A percentile compares a stretch with the other conserved stretches of the same genome.
Evolutionary conservation across 352 stramenopile species (phyloP).

Genomic region (Phytophthora sansomeana): DNA sequence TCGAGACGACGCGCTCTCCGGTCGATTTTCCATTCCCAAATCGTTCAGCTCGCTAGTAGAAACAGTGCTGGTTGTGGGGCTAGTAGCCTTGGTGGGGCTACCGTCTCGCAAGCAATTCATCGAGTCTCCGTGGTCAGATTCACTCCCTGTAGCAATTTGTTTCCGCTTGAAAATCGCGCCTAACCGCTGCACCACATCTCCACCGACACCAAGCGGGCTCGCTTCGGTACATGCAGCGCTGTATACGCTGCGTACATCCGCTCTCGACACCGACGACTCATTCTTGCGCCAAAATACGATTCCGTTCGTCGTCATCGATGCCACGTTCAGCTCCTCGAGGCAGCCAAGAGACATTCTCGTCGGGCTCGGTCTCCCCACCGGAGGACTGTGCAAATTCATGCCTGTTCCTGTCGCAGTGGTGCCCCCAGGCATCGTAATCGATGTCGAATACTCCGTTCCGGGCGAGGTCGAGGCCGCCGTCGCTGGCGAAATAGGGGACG

Average conservation of each 20-base stretch:
- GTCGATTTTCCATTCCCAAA: conserved; percentile 29
- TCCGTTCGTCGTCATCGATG: conserved; percentile 64
- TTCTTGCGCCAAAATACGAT: conserved; percentile 75
- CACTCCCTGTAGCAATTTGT: neutral
- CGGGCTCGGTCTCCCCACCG: conserved; percentile 17
- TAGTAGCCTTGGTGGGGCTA: conserved; percentile 28
- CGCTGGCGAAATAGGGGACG: conserved; percentile 30
- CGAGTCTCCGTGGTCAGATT: conserved; percentile 28
- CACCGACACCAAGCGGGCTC: conserved; percentile 57
- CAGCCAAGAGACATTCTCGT: conserved; percentile 55
- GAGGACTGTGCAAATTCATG: conserved; percentile 18
- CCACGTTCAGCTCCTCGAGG: conserved; percentile 67
- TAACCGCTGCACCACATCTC: conserved; percentile 67
- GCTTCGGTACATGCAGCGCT: conserved; percentile 46
- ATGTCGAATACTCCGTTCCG: conserved; percentile 30
- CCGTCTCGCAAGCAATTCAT: conserved; percentile 38
- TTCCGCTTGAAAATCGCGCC: conserved; percentile 57
- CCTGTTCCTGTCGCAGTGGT: conserved; percentile 1
- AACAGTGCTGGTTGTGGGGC: conserved; percentile 27
- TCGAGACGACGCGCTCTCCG: conserved; percentile 17
- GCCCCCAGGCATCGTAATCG: conserved; percentile 1
- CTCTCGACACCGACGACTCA: conserved; percentile 44
- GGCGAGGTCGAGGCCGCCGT: conserved; percentile 34
- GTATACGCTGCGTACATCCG: conserved; percentile 51
- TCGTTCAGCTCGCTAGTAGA: conserved; percentile 40